Base-by-base conservation (phyloP, 2,329 filamentous ascomycete genomes). In the Xylariaceae sp. region DNA sequence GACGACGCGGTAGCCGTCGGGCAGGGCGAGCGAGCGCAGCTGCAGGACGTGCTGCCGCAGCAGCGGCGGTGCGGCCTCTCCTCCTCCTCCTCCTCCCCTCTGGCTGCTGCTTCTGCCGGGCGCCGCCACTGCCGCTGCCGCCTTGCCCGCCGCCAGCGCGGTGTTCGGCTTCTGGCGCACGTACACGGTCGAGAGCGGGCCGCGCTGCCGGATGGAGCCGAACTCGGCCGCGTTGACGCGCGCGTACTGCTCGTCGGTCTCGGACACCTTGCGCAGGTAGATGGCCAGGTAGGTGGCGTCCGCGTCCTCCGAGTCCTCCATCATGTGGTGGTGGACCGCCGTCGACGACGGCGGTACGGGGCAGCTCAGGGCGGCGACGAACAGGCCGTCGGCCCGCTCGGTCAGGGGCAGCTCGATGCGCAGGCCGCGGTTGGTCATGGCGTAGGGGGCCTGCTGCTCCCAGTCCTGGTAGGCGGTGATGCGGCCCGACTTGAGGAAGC, bases 401-500 rank as follows among this genome's bases (percentile, higher is more conserved):
- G 40, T 44, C 5, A 55, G 39, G 17, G 39, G 44, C 6, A 54
- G 35, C 13, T 52, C 40, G 5, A 54, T 49, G 7, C 42, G 45
- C 3, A 55, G 41, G 1, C 50, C 52, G 8, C 50, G 44, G 19
- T 54, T 54, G 3, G 51, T 44, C 34, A 54, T 45, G 13, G 38
- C 26, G 21, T 51, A 53, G 0, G 51, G 46, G 1, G 40, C 35
- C 10, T 47, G 44, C 5, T 49, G 48, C 36, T 55, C 51, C 46
- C 47, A 54, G 32, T 58, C 55, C 29, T 52, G 40, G 35, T 53
- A 58, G 8, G 49, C 49, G 7, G 57, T 36, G 3, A 53, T 54
- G 13, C 55, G 44, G 9, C 53, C 54, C 2, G 59, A 59, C 37
- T 59, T 55, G 2, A 54, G 52, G 42, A 67, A 67, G 3, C 53